A percentile compares a stretch with the other conserved stretches of the same genome.
Evolutionary conservation across 257 asterid species (phyloP).

Genomic region (Fraxinus americana): DNA sequence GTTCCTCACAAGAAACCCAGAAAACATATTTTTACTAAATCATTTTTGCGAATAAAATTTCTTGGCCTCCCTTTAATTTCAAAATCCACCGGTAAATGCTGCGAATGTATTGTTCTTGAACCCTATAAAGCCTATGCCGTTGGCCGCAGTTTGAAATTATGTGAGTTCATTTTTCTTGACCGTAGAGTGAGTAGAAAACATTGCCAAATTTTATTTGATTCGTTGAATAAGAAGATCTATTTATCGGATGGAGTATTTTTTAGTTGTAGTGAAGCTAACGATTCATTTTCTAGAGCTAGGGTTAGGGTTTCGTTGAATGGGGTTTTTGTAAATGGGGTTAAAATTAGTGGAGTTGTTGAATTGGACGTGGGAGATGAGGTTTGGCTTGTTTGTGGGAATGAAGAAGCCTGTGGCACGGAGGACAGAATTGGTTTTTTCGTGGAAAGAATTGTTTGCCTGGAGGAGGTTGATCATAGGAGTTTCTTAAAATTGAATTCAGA

Average conservation of each 20-base stretch:
- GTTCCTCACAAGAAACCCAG: conserved; percentile 44
- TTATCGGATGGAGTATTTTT: conserved; percentile 63
- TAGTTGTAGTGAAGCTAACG: conserved; percentile 29
- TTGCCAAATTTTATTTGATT: conserved; percentile 64
- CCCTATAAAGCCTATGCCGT: conserved; percentile 62
- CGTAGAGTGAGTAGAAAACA: conserved; percentile 67
- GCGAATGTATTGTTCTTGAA: conserved; percentile 50
- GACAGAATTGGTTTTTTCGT: conserved; percentile 60
- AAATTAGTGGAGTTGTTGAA: conserved; percentile 52
- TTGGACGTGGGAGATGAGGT: conserved; percentile 71
- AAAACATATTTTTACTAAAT: conserved; percentile 35
- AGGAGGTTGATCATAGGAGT: conserved; percentile 53
- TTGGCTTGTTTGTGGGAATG: conserved; percentile 51
- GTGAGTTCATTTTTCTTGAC: conserved; percentile 62
- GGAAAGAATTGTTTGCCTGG: conserved; percentile 47
- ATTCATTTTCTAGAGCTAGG: conserved; percentile 31
- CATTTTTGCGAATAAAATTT: conserved; percentile 47
- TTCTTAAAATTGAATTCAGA: conserved; percentile 23
- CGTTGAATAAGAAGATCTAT: conserved; percentile 47
- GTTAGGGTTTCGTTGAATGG: conserved; percentile 69
- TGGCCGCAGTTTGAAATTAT: conserved; percentile 54
- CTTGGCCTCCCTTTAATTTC: conserved; percentile 62
- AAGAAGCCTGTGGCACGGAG: conserved; percentile 36
- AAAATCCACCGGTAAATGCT: conserved; percentile 37
- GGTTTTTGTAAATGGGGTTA: conserved; percentile 63